Evolutionary conservation across 2,329 filamentous ascomycete genomes (phyloP), one percentile per base, ranked within the genome.

Genomic region (Aspergillus sp.): DNA sequence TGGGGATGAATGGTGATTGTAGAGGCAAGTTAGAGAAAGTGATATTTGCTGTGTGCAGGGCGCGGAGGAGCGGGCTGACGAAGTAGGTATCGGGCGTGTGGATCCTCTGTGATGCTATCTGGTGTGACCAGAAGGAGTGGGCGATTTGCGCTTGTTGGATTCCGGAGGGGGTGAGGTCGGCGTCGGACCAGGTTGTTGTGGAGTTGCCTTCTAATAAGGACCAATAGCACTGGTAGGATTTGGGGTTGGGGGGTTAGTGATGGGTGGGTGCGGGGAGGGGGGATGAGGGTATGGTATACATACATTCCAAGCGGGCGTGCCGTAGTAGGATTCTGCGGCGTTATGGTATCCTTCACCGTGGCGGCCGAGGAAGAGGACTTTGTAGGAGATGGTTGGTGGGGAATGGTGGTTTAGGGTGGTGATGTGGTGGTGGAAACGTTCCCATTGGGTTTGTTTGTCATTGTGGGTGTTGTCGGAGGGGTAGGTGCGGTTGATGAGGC

Each of bases 271-370:
- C 15, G 13, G 21, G 44, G 19, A 19, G 27, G 23, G 23, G 15
- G 8, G 47, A 11, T 30, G n/a, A 10, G 38, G 23, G 13, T 23
- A 17, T 10, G 8, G 19, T 10, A 49, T 25, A 17, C 80, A 57
- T 72, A 83, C 82, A 70, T 88, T 84, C 86, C 85, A 88, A 0
- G 81, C 83, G 3, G 81, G 78, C 0, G 84, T 87, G 41, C 85
- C 85, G 62, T 86, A 87, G 65, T 78, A 83, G 2, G 75, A 70
- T 68, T 88, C 82, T 1, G 84, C 85, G 8, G 83, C 83, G 65
- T 88, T 88, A 72, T 88, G 83, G 66, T 76, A 82, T 8, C 85
- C 85, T 68, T 88, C 80, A 17, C 86, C 86, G 67, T 88, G 86
- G 25, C 86, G 81, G 38, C 83, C 85, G 53, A 86, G 72, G 71